Conservation (phyloP, 129 eudicot species). For the Flaveria brownii region DNA sequence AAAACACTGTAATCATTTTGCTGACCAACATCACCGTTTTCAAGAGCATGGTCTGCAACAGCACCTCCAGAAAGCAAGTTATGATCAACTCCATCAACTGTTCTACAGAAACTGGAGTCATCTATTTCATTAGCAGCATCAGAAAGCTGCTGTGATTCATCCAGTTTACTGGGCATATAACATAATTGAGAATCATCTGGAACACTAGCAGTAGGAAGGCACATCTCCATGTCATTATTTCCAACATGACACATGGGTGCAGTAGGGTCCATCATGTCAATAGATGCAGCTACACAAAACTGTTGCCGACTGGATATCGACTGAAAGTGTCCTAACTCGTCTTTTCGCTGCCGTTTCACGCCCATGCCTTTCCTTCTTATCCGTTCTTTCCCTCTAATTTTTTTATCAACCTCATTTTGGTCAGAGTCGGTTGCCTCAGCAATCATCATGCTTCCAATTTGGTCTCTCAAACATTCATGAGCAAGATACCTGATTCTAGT, state of each 20-base stretch:
- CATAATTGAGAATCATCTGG: conserved; percentile 41
- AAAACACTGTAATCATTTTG: conserved; percentile 58
- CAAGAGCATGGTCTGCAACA: conserved; percentile 37
- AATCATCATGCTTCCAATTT: conserved; percentile 48
- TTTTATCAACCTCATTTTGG: conserved; percentile 48
- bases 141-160: conserved; percentile 43
- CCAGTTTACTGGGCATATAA: conserved; percentile 44
- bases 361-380: conserved; percentile 62
- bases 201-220: conserved; percentile 32
- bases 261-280: conserved; percentile 30
- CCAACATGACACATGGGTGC: conserved; percentile 39
- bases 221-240: conserved; percentile 34
- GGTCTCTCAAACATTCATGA: conserved; percentile 90
- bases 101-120: conserved; percentile 36
- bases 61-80: conserved; percentile 27
- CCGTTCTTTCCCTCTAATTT: conserved; percentile 72
- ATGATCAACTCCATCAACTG: conserved; percentile 44
- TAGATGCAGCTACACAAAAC: conserved; percentile 36
- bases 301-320: conserved; percentile 35
- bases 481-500: conserved; percentile 76
- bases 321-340: conserved; percentile 48
- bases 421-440: conserved; percentile 48
- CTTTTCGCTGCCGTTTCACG: conserved; percentile 66
- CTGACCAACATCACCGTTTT: conserved; percentile 46
- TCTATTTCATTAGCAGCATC: conserved; percentile 42